A percentile compares a stretch with the other conserved stretches of the same genome.
These are phyloP conservation scores for Harringtonia aguacate DNA, from an alignment of 2,329 filamentous ascomycete genomes.

Conservation along the genomic window DNA sequence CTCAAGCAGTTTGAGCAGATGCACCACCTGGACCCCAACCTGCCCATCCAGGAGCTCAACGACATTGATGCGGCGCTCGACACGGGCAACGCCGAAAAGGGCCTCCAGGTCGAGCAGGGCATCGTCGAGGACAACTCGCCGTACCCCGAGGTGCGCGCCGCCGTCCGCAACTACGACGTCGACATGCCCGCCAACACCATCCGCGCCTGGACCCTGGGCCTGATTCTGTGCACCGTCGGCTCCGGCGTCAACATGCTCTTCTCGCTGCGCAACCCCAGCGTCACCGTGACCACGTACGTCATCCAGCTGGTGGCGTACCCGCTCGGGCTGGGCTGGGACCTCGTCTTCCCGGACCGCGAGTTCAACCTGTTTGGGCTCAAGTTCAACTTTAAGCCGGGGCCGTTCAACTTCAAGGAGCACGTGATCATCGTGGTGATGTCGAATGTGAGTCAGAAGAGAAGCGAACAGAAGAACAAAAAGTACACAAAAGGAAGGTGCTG, in stretches of 20 bases:
- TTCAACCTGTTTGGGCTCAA: constrained; percentile 40
- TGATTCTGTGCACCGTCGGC: constrained; percentile 46
- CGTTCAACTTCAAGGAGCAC: constrained; percentile 53
- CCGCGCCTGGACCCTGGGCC: constrained; percentile 48
- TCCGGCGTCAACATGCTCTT: constrained; percentile 49
- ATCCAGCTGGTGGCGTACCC: constrained; percentile 53
- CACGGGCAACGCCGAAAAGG: constrained; percentile 43
- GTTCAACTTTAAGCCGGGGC: constrained; percentile 45
- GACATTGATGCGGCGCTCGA: constrained; percentile 48
- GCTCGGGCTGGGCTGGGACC: constrained; percentile 42
- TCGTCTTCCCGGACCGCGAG: constrained; percentile 40
- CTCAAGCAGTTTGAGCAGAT: constrained; percentile 48
- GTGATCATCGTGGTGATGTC: constrained; percentile 54
- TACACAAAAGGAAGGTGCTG: too few relatives aligned
- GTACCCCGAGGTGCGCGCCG: constrained; percentile 50
- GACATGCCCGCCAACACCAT: constrained; percentile 54
- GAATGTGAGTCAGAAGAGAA: constrained; percentile 48
- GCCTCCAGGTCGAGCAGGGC: constrained; percentile 45
- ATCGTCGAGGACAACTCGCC: constrained; percentile 55
- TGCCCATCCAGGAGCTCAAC: constrained; percentile 51
- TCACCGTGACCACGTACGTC: constrained; percentile 50
- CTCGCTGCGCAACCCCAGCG: constrained; percentile 46
- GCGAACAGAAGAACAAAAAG: too few relatives aligned
- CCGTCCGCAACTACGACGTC: constrained; percentile 54
- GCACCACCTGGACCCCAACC: constrained; percentile 54